A percentile compares a stretch with the other conserved stretches of the same genome.
phyloP scores from a whole-genome alignment of 73 alveolate genomes.

The Paramecium sexaurelia region DNA sequence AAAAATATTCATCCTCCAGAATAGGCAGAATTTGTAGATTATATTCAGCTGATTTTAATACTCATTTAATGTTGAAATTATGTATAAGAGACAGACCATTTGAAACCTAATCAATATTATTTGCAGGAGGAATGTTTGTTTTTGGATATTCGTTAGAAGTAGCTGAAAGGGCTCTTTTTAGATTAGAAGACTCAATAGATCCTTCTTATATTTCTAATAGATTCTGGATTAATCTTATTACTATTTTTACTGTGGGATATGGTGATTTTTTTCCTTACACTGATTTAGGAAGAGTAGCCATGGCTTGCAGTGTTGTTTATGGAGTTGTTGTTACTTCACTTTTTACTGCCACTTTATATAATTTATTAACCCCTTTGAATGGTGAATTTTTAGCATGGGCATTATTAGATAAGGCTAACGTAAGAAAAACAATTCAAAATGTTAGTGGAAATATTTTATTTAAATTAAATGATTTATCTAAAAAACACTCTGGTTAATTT shows the following conservation, averaged over 20 bases:
- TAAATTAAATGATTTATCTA: neutral
- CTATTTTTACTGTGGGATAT: slow-evolving; percentile 41
- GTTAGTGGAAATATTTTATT: neutral
- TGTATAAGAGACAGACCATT: slow-evolving; percentile 19
- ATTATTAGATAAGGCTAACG: slow-evolving; percentile 19
- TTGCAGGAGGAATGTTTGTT: slow-evolving; percentile 23
- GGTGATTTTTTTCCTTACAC: slow-evolving; percentile 56
- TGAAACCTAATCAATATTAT: neutral
- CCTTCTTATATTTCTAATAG: neutral
- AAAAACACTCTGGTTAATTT: neutral
- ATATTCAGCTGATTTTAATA: slow-evolving; percentile 16
- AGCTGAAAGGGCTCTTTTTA: slow-evolving; percentile 6
- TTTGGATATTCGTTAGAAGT: slow-evolving; percentile 24
- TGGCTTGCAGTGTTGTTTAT: slow-evolving; percentile 1
- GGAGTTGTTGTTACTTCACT: slow-evolving; percentile 17
- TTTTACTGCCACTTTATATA: neutral
- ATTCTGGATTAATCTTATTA: slow-evolving; percentile 11
- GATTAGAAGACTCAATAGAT: neutral
- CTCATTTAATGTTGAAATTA: slow-evolving; percentile 20
- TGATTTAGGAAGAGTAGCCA: slow-evolving; percentile 39
- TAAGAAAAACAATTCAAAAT: neutral
- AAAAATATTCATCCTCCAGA: neutral
- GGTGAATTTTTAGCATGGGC: slow-evolving; percentile 53
- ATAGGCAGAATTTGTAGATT: slow-evolving; percentile 45
- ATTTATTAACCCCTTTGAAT: neutral